Base-by-base conservation (phyloP, 164 flowering plant species). In the Aristolochia fimbriata region DNA sequence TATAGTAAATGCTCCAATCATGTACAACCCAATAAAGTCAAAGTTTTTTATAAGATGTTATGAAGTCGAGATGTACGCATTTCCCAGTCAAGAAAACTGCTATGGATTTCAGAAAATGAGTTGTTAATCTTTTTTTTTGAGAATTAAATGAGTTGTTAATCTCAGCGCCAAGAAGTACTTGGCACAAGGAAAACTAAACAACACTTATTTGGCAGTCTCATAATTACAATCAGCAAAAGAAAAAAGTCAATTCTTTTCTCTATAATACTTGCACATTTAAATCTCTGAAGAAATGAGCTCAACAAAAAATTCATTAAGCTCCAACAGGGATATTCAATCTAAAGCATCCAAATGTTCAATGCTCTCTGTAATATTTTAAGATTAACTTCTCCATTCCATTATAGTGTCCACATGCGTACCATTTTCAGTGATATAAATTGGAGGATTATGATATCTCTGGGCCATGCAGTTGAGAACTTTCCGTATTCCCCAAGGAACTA, bases 401-500 rank as follows among this genome's bases (percentile, higher is more conserved):
- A 49, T 11, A 49, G 16, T 1, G 22, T 49, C 52, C 8, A 49
- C 6, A 49, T 17, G 24, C 71, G 24, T 80, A 82, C 96, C 96
- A 66, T 88, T 91, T 61, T 88, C 97, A 57, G 94, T 87, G 54
- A 88, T 58, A 73, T 80, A 86, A 24, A 88, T 76, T 4, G 80
- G 77, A n/a, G 84, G 74, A 52, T 75, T 80, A 58, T 76, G 76
- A 74, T 91, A 88, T 70, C 62, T 81, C 60, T 74, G 67, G 1
- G 81, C 62, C 51, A 87, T 63, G 75, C 84, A 80, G 65, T 79
- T 85, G 56, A 91, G 81, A 74, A 81, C 56, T 71, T 78, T 87
- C 58, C 82, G 67, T 41, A 91, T 41, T 47, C 98, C 98, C 98
- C 98, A 88, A 63, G 98, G 98, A 70, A 85, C 95, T 67, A 88